Evolutionary conservation across 1,284 basidiomycete species (phyloP), one percentile per base, ranked within the genome.

Genomic region (Coriolopsis trogii): DNA sequence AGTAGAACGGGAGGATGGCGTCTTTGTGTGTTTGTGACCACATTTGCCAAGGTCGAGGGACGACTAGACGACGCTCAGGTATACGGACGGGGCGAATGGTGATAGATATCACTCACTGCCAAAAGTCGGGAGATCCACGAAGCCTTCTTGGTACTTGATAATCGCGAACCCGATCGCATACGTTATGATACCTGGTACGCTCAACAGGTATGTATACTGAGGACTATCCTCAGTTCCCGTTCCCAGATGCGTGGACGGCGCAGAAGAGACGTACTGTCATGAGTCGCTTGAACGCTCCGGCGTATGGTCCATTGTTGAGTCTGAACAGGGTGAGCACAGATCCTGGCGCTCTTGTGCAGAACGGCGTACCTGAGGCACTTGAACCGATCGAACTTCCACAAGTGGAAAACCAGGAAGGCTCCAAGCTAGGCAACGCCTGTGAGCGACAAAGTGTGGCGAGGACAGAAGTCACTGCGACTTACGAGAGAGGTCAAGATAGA

Each of bases 361-460:
- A n/a, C n/a, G 18, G 65, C 79, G 60, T 58, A 87, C 87, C 64
- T 80, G 40, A 90, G 65, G 65, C 87, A 90, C 59, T 77, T 81
- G 73, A 91, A 91, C 44, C 78, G 75, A 65, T 91, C 88, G 65
- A 87, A 91, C 4, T 82, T 84, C 85, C 86, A 91, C 34, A 91
- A 68, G 64, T 91, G 88, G 61, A 80, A 86, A 3, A 89, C 21
- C 5, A 89, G 73, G 65, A 91, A 89, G 4, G 62, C 56, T 4
- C 77, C 79, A 4, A 89, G 71, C 87, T 90, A 53, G 4, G n/a
- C 15, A 21, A 21, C 6, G 6, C 6, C 16, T 6, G 21, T 40
- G 6, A 18, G 49, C 21, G 24, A 21, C 8, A 16, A 29, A 10
- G 12, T 38, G 7, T 21, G 20, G 23, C 12, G 34, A 21, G 8